phyloP scores from a whole-genome alignment of 148 eudicot species.

The Camellia japonica region DNA sequence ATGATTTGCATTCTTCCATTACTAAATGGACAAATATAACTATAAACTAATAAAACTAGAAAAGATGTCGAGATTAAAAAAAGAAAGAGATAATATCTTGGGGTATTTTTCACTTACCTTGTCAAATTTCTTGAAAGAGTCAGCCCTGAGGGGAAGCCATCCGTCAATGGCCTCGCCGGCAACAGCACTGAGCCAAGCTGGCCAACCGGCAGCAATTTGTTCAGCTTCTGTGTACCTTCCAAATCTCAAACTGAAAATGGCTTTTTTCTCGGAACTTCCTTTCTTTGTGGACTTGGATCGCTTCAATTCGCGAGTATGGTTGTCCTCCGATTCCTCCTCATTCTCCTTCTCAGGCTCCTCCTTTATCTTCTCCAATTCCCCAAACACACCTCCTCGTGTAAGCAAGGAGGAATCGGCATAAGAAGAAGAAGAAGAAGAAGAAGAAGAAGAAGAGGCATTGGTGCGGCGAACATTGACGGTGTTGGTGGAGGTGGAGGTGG shows the following conservation, averaged over 20 bases:
- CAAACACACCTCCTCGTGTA: constrained; percentile 5
- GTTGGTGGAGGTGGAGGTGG: background rate
- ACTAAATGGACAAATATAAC: no score
- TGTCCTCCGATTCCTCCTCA: constrained; percentile 20
- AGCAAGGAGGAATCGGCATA: constrained; percentile 6
- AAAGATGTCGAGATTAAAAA: background rate
- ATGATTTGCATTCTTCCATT: no score
- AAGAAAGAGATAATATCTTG: background rate
- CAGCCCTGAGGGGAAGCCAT: constrained; percentile 65
- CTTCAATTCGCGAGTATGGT: constrained; percentile 12
- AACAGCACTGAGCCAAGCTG: constrained; percentile 62
- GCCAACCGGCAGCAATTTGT: constrained; percentile 71
- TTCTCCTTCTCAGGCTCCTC: constrained; percentile 34
- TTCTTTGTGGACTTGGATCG: constrained; percentile 13
- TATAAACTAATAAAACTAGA: background rate
- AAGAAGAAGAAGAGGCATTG: constrained; percentile 27
- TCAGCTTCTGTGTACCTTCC: constrained; percentile 53
- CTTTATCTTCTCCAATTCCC: constrained; percentile 37
- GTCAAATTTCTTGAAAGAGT: constrained; percentile 60
- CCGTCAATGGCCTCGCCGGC: constrained; percentile 72
- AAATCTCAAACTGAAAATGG: constrained; percentile 46
- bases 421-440: constrained; percentile 13
- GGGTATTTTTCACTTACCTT: constrained; percentile 39
- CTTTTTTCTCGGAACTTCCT: constrained; percentile 19
- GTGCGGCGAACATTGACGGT: background rate